Conservation (phyloP, 2,329 filamentous ascomycete species). For the Epichloe aotearoae region DNA sequence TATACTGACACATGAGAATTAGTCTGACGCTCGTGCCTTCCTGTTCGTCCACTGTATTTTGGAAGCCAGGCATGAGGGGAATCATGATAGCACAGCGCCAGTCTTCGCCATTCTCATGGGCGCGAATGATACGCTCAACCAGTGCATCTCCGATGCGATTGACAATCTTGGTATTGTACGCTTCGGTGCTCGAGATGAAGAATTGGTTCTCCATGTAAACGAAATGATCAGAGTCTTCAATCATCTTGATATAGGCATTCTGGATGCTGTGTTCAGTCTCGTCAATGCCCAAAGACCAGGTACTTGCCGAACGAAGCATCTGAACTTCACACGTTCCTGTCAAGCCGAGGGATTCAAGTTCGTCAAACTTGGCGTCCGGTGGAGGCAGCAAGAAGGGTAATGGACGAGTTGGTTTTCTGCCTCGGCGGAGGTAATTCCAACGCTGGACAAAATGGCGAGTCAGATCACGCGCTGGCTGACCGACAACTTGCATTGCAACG, state of each 20-base stretch:
- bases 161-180: constrained; percentile 73
- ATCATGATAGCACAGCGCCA: constrained; percentile 89
- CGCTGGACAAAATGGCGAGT: constrained; percentile 94
- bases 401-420: constrained; percentile 83
- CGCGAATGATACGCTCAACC: constrained; percentile 79
- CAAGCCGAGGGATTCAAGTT: constrained; percentile 76
- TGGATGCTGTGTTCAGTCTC: constrained; percentile 89
- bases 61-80: constrained; percentile 95
- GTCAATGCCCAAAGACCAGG: constrained; percentile 86
- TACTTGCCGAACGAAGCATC: constrained; percentile 77
- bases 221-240: constrained; percentile 89
- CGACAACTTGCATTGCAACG: constrained; percentile 93
- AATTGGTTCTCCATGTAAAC: constrained; percentile 99
- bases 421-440: constrained; percentile 93
- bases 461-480: constrained; percentile 85
- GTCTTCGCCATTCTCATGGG: constrained; percentile 68
- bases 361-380: constrained; percentile 76
- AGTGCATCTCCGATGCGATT: constrained; percentile 92
- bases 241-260: constrained; percentile 88
- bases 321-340: constrained; percentile 94
- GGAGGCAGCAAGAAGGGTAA: constrained; percentile 88
- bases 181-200: constrained; percentile 87
- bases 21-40: constrained; percentile 89
- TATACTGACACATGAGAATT: constrained; percentile 95
- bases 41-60: constrained; percentile 87